Evolutionary conservation across 805 yeast genomes (phyloP).

Genomic region (Priceomyces haplophilus): DNA sequence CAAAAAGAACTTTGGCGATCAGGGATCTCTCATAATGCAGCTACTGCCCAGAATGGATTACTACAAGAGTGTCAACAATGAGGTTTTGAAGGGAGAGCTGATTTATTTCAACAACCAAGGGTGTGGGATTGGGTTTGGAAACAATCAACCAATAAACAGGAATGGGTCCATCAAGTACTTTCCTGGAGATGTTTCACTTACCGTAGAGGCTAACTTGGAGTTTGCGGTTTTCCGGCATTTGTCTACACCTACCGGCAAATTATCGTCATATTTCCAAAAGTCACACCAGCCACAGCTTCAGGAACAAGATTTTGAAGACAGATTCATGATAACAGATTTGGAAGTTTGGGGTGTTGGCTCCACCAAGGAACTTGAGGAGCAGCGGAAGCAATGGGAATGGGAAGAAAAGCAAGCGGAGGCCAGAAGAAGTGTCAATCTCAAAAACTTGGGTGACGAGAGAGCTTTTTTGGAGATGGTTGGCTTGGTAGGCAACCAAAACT

Average conservation of each 20-base stretch:
- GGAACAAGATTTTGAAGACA: conserved; percentile 53
- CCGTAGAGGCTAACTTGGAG: conserved; percentile 75
- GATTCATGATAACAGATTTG: conserved; percentile 67
- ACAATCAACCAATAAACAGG: conserved; percentile 57
- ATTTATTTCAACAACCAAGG: conserved; percentile 71
- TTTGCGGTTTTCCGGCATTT: conserved; percentile 75
- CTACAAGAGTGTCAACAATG: conserved; percentile 31
- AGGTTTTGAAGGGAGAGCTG: conserved; percentile 31
- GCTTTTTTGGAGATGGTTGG: conserved; percentile 87
- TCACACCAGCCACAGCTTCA: conserved; percentile 18
- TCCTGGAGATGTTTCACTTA: conserved; percentile 78
- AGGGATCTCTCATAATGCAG: conserved; percentile 56
- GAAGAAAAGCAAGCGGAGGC: conserved; percentile 82
- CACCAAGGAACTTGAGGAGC: conserved; percentile 71
- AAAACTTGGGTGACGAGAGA: conserved; percentile 71
- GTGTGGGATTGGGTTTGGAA: conserved; percentile 83
- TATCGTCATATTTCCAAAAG: conserved; percentile 22
- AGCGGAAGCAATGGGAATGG: conserved; percentile 82
- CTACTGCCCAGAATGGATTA: conserved; percentile 63
- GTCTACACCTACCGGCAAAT: conserved; percentile 30
- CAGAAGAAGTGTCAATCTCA: conserved; percentile 65
- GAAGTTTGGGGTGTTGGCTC: conserved; percentile 95
- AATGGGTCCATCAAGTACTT: conserved; percentile 42
- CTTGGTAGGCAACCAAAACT: conserved; percentile 43
- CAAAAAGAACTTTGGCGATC: conserved; percentile 69